Evolutionary conservation across 352 stramenopile genomes (phyloP), one percentile per base, ranked within the genome.

Genomic region (Phytophthora sojae): DNA sequence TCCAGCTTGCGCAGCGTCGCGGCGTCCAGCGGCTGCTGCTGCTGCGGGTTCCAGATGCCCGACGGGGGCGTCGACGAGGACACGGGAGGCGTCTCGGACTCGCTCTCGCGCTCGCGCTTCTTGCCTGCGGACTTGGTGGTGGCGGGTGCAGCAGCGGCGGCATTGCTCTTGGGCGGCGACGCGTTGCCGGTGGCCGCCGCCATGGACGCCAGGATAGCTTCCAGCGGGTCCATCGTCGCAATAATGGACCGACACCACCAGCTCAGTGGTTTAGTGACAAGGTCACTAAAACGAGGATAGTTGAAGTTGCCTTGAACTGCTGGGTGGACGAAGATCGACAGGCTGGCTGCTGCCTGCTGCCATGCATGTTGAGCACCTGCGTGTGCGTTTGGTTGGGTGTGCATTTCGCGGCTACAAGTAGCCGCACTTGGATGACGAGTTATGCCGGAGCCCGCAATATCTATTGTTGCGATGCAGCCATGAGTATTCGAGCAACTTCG

Each of bases 161-260:
- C 3, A 0, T 42, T 15, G 35, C 35, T 42, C 35, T 42, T 42
- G 12, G 47, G 42, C 6, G 26, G 63, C 23, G 67, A 57, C 25
- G 47, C 85, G 59, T 96, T 93, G 77, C 87, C 87, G 30, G 86
- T 96, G 67, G 88, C 82, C 44, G 67, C 65, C 47, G 89, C 83
- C 89, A 95, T 96, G 7, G 86, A 93, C 75, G 82, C 87, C 55
- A 96, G 73, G 70, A 96, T 94, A 50, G 83, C 82, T 14, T 93
- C 86, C 56, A 94, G 63, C 54, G 83, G 74, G 65, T 93, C 85
- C 61, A 74, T 75, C 12, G 7, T 59, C 23, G 11, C 35, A 17
- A 42, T 17, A 42, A 56, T 25, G 17, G 45, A 21, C 39, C 12
- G 14, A 52, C 45, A 5, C 45, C 45, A 52, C 45, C n/a, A 52